Evolutionary conservation across 2,329 filamentous ascomycete genomes (phyloP).

Genomic region (Cercospora berteroae): DNA sequence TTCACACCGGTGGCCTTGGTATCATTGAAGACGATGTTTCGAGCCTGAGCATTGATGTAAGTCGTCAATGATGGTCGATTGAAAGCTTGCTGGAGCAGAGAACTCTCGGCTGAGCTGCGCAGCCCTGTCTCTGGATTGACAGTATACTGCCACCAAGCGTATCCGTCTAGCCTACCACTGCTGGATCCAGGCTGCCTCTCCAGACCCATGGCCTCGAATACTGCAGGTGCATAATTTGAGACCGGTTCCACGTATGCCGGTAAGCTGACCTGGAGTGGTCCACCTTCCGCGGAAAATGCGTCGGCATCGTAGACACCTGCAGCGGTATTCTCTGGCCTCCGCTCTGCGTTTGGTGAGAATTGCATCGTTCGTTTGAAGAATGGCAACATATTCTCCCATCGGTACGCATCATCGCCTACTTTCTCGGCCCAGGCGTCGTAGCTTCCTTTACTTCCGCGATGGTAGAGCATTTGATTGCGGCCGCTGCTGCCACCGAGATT

Average conservation of each 20-base stretch:
- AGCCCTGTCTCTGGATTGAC: constrained; percentile 34
- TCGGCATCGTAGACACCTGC: not conserved
- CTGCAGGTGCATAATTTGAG: constrained; percentile 31
- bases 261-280: constrained; percentile 38
- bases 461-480: constrained; percentile 31
- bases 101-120: constrained; percentile 30
- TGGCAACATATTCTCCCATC: constrained; percentile 56
- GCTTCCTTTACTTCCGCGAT: constrained; percentile 33
- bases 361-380: constrained; percentile 48
- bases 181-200: constrained; percentile 32
- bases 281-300: constrained; percentile 25
- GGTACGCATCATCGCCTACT: constrained; percentile 62
- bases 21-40: constrained; percentile 37
- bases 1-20: constrained; percentile 28
- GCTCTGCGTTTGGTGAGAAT: constrained; percentile 18
- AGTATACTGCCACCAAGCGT: constrained; percentile 29
- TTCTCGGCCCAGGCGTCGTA: constrained; percentile 46
- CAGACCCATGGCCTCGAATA: constrained; percentile 32
- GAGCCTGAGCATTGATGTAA: constrained; percentile 36
- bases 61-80: constrained; percentile 29
- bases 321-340: constrained; percentile 19
- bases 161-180: constrained; percentile 28
- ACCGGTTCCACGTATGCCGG: constrained; percentile 33
- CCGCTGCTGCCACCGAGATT: constrained; percentile 32
- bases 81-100: constrained; percentile 28